A percentile compares a stretch with the other conserved stretches of the same genome.
Conservation (phyloP, 305 asterid genomes). For the Euphrasia arctica region DNA sequence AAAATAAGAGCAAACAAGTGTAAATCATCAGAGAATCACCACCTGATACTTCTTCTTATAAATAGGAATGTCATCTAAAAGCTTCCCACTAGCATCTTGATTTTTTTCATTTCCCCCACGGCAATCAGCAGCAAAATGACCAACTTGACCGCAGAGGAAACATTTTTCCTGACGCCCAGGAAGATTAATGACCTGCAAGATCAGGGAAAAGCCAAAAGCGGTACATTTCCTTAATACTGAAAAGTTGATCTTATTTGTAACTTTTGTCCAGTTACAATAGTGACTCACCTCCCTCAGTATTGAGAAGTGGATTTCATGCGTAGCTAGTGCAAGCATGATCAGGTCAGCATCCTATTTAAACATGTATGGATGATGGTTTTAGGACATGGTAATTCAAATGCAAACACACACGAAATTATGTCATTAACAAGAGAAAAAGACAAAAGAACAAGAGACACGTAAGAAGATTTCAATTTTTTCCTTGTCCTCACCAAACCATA, state of each 20-base stretch:
- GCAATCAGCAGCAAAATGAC: constrained; percentile 91
- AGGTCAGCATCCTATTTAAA: constrained; percentile 82
- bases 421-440: constrained; percentile 21
- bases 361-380: constrained; percentile 26
- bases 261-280: constrained; percentile 19
- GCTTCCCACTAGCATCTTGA: constrained; percentile 47
- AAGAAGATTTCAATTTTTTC: constrained; percentile 12
- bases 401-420: constrained; percentile 22
- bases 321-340: constrained; percentile 94
- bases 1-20: constrained; percentile 24
- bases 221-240: background rate
- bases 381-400: constrained; percentile 25
- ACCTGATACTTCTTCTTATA: constrained; percentile 96
- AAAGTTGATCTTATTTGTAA: constrained; percentile 11
- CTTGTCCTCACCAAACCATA: constrained; percentile 86
- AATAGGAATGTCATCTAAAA: constrained; percentile 58
- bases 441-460: constrained; percentile 22
- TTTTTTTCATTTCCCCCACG: constrained; percentile 42
- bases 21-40: constrained; percentile 24
- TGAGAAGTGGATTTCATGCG: constrained; percentile 95
- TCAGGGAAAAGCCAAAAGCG: constrained; percentile 1
- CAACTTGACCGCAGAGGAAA: constrained; percentile 83
- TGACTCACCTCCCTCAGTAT: constrained; percentile 91
- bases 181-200: constrained; percentile 64
- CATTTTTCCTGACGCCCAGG: constrained; percentile 95